Base-by-base conservation (phyloP, 2,329 filamentous ascomycete genomes). In the Ophiostoma pallidulum region DNA sequence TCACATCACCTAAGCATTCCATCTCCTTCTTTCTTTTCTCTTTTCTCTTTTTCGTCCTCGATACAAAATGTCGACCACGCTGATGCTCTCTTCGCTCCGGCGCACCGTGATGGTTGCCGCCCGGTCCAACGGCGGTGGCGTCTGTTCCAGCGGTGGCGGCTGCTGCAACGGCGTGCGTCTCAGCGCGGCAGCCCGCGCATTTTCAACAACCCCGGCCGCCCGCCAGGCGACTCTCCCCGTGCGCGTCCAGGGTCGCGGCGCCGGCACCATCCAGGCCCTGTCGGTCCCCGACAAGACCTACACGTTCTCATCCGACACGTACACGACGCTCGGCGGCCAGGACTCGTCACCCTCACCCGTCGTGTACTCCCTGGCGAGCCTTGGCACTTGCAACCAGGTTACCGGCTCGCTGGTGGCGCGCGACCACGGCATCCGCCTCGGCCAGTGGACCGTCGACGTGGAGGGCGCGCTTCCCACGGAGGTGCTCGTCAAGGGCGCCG, bases 301-400 rank as follows among this genome's bases (percentile, higher is more conserved):
- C 39, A 37, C 45, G 4, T 48, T 48, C n/a, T 22, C 24, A 18
- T 35, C 45, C 8, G 45, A 48, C 39, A 48, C 45, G 0, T 48
- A 48, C 39, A 32, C 45, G 3, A 13, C 39, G 4, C 45, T 48
- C 24, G 45, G 45, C 19, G 45, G 45, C 39, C 24, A 13, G 22
- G 45, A 48, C 10, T 28, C 39, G 10, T 20, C 45, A 5, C 45
- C 45, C 8, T 42, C 45, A 2, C 45, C 45, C n/a, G 32, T 48
- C 8, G 45, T 42, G 5, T 48, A 48, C 19, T 20, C 45, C 9
- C 45, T 48, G 12, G 45, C 45, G 13, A 48, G 45, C 10, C 45
- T 48, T 9, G 45, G 39, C 16, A 10, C 37, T 9, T 48, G 45
- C 45, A 48, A 42, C 32, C 45, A 48, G 32, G 45, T 43, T 18